Evolutionary conservation across 495 filamentous ascomycete genomes (phyloP).

Genomic region (Xylaria telfairii): DNA sequence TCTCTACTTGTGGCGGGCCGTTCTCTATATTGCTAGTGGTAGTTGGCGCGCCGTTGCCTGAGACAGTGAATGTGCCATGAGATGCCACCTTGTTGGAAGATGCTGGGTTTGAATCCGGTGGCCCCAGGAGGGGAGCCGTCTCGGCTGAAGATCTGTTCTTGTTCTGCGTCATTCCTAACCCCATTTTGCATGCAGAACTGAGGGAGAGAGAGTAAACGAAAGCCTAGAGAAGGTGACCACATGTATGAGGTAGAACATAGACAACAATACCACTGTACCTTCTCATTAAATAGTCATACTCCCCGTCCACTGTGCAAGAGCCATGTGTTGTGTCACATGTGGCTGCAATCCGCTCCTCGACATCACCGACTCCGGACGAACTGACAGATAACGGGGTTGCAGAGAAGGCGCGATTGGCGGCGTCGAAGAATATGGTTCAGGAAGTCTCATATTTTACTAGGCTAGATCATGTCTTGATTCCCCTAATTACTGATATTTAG

Average conservation of each 20-base stretch:
- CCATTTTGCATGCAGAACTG: background rate
- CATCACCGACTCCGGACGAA: background rate
- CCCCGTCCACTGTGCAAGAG: background rate
- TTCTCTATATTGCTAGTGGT: conserved; percentile 24
- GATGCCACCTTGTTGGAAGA: conserved; percentile 16
- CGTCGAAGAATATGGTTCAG: background rate
- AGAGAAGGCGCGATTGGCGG: background rate
- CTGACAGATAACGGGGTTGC: background rate
- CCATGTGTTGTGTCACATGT: background rate
- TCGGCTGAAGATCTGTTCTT: conserved; percentile 20
- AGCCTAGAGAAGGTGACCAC: background rate
- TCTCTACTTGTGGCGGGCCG: background rate
- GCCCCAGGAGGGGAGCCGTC: conserved; percentile 34
- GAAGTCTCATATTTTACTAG: background rate
- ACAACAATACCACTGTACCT: background rate
- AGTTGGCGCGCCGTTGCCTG: background rate
- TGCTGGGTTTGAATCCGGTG: conserved; percentile 16
- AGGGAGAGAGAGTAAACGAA: background rate
- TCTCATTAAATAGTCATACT: too few relatives aligned
- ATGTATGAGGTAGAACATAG: background rate
- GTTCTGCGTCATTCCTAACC: background rate
- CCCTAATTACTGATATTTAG: too few relatives aligned
- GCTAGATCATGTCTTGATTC: background rate
- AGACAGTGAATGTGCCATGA: conserved; percentile 30
- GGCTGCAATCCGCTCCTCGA: background rate